A percentile compares a stretch with the other conserved stretches of the same genome.
These are phyloP conservation scores for Wickerhamiella nectarea DNA, from an alignment of 805 yeast species.

Conservation along the genomic window DNA sequence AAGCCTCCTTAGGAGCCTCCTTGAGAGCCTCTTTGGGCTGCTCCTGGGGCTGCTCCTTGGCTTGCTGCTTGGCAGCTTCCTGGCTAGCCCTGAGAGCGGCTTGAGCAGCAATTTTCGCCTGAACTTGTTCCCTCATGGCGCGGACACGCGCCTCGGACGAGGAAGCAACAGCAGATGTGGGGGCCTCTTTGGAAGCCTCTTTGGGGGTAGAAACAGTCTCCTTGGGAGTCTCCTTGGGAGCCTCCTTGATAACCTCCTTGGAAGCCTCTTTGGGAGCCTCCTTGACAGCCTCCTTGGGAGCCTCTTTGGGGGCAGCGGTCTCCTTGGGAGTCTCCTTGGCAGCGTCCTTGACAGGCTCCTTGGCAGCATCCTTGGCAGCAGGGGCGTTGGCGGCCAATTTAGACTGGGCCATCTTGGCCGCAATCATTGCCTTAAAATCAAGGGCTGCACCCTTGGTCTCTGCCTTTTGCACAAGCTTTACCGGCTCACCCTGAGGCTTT, in stretches of 20 bases:
- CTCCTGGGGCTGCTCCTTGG: constrained; percentile 11
- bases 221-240: not conserved
- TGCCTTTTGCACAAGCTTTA: constrained; percentile 9
- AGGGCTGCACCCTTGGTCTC: constrained; percentile 11
- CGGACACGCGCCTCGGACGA: not conserved
- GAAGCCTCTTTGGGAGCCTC: not conserved
- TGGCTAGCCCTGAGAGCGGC: constrained; percentile 1
- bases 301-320: constrained; percentile 7
- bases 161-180: not conserved
- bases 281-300: constrained; percentile 8
- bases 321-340: not conserved
- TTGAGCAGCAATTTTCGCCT: not conserved
- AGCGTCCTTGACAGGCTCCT: not conserved
- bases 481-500: not conserved
- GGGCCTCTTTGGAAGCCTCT: not conserved
- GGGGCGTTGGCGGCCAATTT: not conserved
- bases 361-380: not conserved
- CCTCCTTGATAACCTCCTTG: not conserved
- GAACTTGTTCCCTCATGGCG: not conserved
- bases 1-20: not conserved
- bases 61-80: not conserved
- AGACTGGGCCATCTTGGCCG: constrained; percentile 7
- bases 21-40: constrained; percentile 13
- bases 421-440: constrained; percentile 11
- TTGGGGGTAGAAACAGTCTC: not conserved